A percentile compares a stretch with the other conserved stretches of the same genome.
Evolutionary conservation across 2,329 filamentous ascomycete species (phyloP).

Genomic region (Coleophoma cylindrospora): DNA sequence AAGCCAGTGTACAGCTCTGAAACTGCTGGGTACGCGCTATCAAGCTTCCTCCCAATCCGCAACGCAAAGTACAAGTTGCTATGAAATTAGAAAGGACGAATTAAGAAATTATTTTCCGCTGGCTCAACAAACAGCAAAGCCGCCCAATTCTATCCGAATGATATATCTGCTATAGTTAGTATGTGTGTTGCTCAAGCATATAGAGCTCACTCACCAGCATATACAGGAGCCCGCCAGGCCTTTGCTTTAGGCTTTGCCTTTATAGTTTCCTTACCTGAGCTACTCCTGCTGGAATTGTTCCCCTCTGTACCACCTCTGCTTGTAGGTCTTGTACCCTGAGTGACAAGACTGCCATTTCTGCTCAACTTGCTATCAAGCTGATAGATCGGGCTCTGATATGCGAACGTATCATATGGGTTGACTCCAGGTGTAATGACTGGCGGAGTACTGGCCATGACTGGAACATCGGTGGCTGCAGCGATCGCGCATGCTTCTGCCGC

Average conservation of each 20-base stretch:
- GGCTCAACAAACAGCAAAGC: too few species aligned
- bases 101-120: too few species aligned
- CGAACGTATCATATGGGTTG: not conserved
- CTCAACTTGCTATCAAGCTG: conserved; percentile 5
- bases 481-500: conserved; percentile 24
- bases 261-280: conserved; percentile 12
- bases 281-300: conserved; percentile 11
- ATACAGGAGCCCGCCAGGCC: conserved; percentile 34
- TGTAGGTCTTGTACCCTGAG: conserved; percentile 15
- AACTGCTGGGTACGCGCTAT: too few species aligned
- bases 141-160: not conserved
- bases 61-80: too few species aligned
- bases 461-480: conserved; percentile 8
- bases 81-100: too few species aligned
- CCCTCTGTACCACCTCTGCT: conserved; percentile 19
- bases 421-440: not conserved
- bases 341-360: conserved; percentile 11
- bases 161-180: not conserved
- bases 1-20: too few species aligned
- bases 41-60: too few species aligned
- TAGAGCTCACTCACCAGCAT: conserved; percentile 25
- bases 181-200: not conserved
- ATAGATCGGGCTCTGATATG: conserved; percentile 6
- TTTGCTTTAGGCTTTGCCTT: conserved; percentile 29
- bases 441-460: not conserved